A percentile compares a stretch with the other conserved stretches of the same genome.
These are phyloP conservation scores for Diutina sp. DNA, from an alignment of 1,139 yeast species.

Conservation along the genomic window DNA sequence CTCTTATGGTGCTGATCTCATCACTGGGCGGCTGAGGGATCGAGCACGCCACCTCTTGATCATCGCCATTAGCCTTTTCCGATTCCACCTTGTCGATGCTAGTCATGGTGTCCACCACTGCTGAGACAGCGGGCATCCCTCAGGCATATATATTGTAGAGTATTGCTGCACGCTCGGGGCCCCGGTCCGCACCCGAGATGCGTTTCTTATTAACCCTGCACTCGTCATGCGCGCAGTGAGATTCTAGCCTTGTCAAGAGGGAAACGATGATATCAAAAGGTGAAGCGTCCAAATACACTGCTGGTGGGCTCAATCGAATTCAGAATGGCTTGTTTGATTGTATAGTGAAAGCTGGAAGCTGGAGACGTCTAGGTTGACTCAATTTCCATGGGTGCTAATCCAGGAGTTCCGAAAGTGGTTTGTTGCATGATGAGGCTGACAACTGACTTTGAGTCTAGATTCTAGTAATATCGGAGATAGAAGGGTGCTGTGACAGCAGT, in stretches of 20 bases:
- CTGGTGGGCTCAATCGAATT: no score
- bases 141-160: neutral
- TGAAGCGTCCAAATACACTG: neutral
- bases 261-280: neutral
- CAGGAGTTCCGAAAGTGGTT: no score
- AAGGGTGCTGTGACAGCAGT: neutral
- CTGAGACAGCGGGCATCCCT: neutral
- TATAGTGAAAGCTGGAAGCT: no score
- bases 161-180: neutral
- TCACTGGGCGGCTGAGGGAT: neutral
- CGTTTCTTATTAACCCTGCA: neutral
- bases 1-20: constrained; percentile 5
- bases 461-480: neutral
- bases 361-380: no score
- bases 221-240: neutral
- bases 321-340: no score
- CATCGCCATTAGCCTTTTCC: neutral
- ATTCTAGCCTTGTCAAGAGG: neutral
- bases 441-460: neutral
- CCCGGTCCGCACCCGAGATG: neutral
- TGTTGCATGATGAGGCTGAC: neutral
- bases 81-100: neutral
- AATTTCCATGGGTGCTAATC: no score
- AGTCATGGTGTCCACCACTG: neutral
- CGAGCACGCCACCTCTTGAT: neutral